A percentile compares a stretch with the other conserved stretches of the same genome.
phyloP scores from a whole-genome alignment of 73 alveolate genomes.

The Durusdinium trenchii region DNA sequence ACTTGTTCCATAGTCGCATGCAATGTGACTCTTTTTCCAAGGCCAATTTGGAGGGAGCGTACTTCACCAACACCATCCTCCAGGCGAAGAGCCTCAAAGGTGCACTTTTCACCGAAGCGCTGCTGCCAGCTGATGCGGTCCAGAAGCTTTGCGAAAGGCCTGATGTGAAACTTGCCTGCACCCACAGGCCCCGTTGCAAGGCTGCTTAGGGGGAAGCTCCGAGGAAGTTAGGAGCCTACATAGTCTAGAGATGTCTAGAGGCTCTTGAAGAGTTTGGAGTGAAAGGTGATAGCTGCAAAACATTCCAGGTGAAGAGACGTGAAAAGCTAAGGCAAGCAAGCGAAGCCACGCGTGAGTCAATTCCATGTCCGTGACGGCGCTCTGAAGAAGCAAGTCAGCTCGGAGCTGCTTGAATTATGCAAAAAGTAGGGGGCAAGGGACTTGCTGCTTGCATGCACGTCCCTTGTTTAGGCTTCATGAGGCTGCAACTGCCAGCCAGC shows the following conservation, averaged over 20 bases:
- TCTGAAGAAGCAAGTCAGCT: too few species aligned
- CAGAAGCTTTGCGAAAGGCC: slow-evolving; percentile 63
- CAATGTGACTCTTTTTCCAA: neutral
- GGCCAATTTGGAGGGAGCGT: slow-evolving; percentile 89
- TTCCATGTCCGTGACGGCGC: slow-evolving; percentile 77
- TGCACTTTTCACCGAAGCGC: slow-evolving; percentile 67
- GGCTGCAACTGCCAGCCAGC: too few species aligned
- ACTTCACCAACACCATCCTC: slow-evolving; percentile 74
- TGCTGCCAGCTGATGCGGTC: slow-evolving; percentile 58
- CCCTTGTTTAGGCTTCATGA: too few species aligned
- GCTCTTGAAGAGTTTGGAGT: too few species aligned
- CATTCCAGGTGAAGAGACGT: neutral
- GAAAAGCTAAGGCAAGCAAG: slow-evolving; percentile 31
- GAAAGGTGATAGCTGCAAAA: too few species aligned
- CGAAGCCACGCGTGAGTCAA: slow-evolving; percentile 58
- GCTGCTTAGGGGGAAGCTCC: neutral
- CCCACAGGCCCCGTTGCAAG: too few species aligned
- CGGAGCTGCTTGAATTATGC: too few species aligned
- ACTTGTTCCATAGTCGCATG: neutral
- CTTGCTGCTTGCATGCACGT: too few species aligned
- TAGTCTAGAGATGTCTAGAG: too few species aligned
- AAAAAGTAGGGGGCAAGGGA: too few species aligned
- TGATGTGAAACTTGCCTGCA: slow-evolving; percentile 46
- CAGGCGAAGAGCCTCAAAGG: slow-evolving; percentile 73
- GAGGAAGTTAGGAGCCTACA: too few species aligned